Evolutionary conservation across 768 basidiomycete species (phyloP), one percentile per base, ranked within the genome.

Genomic region (Mycena olivaceomarginata): DNA sequence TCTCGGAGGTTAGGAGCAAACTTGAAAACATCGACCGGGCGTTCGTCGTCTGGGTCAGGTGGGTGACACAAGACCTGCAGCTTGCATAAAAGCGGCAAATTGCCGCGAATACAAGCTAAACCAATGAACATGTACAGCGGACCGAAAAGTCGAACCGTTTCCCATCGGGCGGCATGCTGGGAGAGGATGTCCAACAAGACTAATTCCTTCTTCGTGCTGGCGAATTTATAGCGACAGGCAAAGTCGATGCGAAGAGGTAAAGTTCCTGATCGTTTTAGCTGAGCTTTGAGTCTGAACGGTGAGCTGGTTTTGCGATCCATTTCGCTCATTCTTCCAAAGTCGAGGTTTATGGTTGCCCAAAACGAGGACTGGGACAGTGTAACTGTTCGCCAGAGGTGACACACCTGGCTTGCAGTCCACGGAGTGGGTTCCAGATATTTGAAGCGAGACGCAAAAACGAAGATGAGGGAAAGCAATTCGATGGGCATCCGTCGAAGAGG

Each of bases 401-500:
- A 25, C 25, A 25, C 25, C 25, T 25, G 25, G 25, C 25, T 25
- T 25, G 25, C 25, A 25, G 25, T 25, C 25, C 25, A 25, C 25
- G 25, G 25, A 25, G 25, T 25, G 25, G 25, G 25, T 25, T 25
- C 25, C 25, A 25, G 25, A 25, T 25, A 25, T 25, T 25, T 25
- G 25, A 25, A 25, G 25, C 25, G 25, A 25, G 25, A 25, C 25
- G 25, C 25, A 25, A 25, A 25, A 25, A 25, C 25, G 25, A 25
- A 25, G 25, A 25, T 25, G 25, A 25, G 25, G 25, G 25, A 25
- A 25, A 25, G 25, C 25, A 25, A 25, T 25, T 25, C 25, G 46
- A 60, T n/a, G 5, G 74, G 74, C 62, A 75, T 69, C 11, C 53
- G 67, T 15, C 73, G 67, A 56, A 74, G 73, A 2, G 73, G 73